These are phyloP conservation scores for Adansonia grandidieri DNA, from an alignment of 441 rosid species.

Conservation along the genomic window DNA sequence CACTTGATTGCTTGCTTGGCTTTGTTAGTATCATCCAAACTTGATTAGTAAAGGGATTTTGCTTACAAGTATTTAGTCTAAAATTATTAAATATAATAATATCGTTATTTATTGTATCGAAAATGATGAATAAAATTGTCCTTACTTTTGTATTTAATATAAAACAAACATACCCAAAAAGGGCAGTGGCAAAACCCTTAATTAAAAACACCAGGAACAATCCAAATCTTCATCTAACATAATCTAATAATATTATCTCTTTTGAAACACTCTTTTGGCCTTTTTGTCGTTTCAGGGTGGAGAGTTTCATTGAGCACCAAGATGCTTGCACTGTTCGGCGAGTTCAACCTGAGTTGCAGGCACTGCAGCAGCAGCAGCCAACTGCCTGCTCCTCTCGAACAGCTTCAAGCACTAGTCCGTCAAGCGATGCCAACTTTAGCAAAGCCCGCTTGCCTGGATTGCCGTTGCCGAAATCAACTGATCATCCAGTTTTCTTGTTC, in stretches of 20 bases:
- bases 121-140: too few species aligned
- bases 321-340: constrained; percentile 69
- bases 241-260: constrained; percentile 8
- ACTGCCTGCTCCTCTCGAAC: constrained; percentile 77
- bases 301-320: constrained; percentile 98
- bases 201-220: constrained; percentile 22
- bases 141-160: too few species aligned
- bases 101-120: too few species aligned
- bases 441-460: constrained; percentile 46
- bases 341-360: constrained; percentile 52
- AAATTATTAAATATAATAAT: too few species aligned
- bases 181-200: neutral
- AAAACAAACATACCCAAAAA: too few species aligned
- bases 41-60: neutral
- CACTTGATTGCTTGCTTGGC: constrained; percentile 23
- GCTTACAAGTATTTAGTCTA: too few species aligned
- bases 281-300: constrained; percentile 58
- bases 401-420: constrained; percentile 81
- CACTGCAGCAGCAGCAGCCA: constrained; percentile 43
- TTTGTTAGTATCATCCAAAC: neutral
- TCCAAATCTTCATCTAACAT: constrained; percentile 2
- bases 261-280: neutral
- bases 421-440: constrained; percentile 68
- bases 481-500: constrained; percentile 39
- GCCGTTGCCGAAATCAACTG: constrained; percentile 44